Evolutionary conservation across 2,329 filamentous ascomycete species (phyloP), one percentile per base, ranked within the genome.

Genomic region (Paraconiothyrium sp.): DNA sequence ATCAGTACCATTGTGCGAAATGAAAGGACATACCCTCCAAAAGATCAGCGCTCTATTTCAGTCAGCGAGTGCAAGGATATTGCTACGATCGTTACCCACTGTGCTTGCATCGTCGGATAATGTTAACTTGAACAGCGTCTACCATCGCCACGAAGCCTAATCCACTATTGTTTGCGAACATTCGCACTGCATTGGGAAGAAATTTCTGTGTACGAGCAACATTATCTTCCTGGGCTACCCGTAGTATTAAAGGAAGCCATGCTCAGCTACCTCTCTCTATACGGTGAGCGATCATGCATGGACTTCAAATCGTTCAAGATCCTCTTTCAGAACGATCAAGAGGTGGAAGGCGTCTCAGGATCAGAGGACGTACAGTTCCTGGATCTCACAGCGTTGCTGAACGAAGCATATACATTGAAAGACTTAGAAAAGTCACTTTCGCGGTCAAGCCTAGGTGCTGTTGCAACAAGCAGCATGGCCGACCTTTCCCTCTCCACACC

Each of bases 121-220:
- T 58, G 69, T 67, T 76, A 46, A 76, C 67, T 65, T 58, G 57
- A 49, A 39, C 64, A 78, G 75, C 76, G 73, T 61, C 55, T 78
- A 46, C 76, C 74, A 20, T 63, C 62, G 1, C 49, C 64, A 8
- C 65, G 70, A 39, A 85, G 82, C 56, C 75, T 90, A 8, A 65
- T 84, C 49, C 83, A 89, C 73, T 70, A 79, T 5, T 73, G 83
- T 16, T 70, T 90, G 41, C 86, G 84, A 66, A 79, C 80, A 0
- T 83, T 89, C 67, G 86, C 86, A 2, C 68, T 74, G 27, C 81
- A 87, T 27, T 90, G 87, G 87, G 73, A 80, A 10, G 83, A 83
- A 74, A 82, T 89, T 62, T 73, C 84, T 30, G 81, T 85, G 55
- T 87, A 88, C 64, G 86, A 89, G 67, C 83, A 85, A 58, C 76